Conservation (phyloP, 2,329 filamentous ascomycete species). For the Didymella sp. region DNA sequence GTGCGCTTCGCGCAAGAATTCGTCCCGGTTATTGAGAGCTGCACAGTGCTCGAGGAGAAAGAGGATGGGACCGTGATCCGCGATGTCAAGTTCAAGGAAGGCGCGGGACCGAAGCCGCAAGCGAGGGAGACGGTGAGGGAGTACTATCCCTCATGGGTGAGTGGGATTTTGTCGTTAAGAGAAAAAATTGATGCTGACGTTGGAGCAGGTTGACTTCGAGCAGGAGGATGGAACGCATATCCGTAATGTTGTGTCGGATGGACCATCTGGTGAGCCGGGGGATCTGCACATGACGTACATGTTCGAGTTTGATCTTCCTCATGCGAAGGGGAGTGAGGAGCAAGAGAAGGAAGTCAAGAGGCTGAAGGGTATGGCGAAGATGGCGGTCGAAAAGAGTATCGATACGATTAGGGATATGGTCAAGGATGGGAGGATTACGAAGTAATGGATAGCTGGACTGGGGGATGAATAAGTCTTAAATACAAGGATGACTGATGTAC, state of each 20-base stretch:
- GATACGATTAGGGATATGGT: constrained; percentile 54
- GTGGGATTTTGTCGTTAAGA: constrained; percentile 11
- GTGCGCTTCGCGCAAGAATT: constrained; percentile 56
- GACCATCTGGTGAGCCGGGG: constrained; percentile 38
- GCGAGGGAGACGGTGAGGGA: constrained; percentile 51
- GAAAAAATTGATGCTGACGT: neutral
- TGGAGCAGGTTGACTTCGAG: constrained; percentile 54
- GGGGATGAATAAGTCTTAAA: too few relatives aligned
- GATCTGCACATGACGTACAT: constrained; percentile 56
- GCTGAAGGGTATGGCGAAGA: constrained; percentile 47
- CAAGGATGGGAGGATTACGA: constrained; percentile 44
- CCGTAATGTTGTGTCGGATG: constrained; percentile 54
- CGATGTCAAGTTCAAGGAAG: constrained; percentile 51
- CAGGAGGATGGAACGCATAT: constrained; percentile 54
- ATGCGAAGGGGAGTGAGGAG: constrained; percentile 48
- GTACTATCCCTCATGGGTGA: constrained; percentile 52
- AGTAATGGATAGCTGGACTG: neutral
- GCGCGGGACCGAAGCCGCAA: constrained; percentile 33
- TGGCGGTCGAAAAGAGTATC: constrained; percentile 54
- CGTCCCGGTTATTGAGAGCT: constrained; percentile 53
- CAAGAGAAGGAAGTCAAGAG: constrained; percentile 36
- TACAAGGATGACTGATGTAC: too few relatives aligned
- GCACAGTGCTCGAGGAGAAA: constrained; percentile 51
- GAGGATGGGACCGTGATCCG: constrained; percentile 45
- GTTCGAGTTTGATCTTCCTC: constrained; percentile 52